Conservation (phyloP, 2,329 filamentous ascomycete species). For the Cercospora sesami region DNA sequence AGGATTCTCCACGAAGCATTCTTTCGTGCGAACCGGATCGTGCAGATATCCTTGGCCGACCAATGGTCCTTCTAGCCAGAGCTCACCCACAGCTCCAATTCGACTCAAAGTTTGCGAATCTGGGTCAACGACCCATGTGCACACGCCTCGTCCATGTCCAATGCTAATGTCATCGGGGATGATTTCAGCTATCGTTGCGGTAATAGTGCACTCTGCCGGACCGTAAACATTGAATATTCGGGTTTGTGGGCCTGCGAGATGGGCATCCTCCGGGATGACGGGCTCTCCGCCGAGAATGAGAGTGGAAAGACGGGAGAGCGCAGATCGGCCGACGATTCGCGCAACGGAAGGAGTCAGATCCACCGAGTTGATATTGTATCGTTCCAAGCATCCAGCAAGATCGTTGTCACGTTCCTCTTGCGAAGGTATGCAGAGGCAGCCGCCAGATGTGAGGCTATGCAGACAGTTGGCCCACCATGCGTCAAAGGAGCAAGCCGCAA, state of each 20-base stretch:
- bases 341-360: not conserved
- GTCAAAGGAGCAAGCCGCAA: not conserved
- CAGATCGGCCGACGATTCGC: not conserved
- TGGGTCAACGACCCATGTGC: not conserved
- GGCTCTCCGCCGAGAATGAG: not conserved
- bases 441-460: not conserved
- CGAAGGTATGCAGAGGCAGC: not conserved
- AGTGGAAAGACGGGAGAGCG: not conserved
- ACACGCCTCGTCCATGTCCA: not conserved
- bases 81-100: not conserved
- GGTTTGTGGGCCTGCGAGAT: not conserved
- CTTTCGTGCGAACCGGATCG: not conserved
- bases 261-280: not conserved
- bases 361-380: not conserved
- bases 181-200: not conserved
- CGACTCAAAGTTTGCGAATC: not conserved
- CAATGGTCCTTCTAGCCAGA: not conserved
- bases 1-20: not conserved
- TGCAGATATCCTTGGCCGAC: not conserved
- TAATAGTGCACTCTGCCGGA: not conserved
- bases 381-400: not conserved
- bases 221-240: not conserved
- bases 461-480: not conserved
- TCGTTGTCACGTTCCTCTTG: not conserved
- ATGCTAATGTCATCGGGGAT: not conserved